Percentiles rank a stretch among this genome's conserved stretches.
phyloP scores from a whole-genome alignment of 2,329 filamentous ascomycete genomes.

The Metarhizium humberi region DNA sequence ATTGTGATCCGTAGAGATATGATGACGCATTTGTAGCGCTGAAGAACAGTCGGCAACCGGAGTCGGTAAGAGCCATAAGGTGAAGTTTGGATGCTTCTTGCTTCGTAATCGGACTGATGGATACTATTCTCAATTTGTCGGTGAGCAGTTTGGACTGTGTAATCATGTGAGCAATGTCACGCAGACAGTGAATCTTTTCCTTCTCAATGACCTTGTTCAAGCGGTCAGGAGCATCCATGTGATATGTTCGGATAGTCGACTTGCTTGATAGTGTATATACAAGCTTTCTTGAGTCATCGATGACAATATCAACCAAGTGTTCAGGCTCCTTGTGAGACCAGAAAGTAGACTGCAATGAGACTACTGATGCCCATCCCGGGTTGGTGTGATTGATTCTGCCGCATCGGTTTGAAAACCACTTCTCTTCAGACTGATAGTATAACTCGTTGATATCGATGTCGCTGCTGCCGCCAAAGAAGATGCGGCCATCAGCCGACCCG shows the following conservation, averaged over 20 bases:
- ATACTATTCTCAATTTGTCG: slow-evolving; percentile 63
- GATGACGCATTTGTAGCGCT: slow-evolving; percentile 76
- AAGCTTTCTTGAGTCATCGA: slow-evolving; percentile 81
- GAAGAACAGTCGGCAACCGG: slow-evolving; percentile 84
- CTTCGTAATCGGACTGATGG: slow-evolving; percentile 75
- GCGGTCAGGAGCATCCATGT: slow-evolving; percentile 61
- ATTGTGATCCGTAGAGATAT: slow-evolving; percentile 51
- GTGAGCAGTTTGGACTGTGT: slow-evolving; percentile 62
- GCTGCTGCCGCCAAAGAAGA: slow-evolving; percentile 77
- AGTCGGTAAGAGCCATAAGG: slow-evolving; percentile 82
- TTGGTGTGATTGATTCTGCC: slow-evolving; percentile 83
- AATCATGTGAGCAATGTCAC: slow-evolving; percentile 81
- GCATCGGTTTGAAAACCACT: slow-evolving; percentile 87
- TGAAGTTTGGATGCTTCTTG: slow-evolving; percentile 75
- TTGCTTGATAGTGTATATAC: slow-evolving; percentile 84
- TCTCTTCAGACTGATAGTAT: slow-evolving; percentile 93
- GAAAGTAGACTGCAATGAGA: slow-evolving; percentile 40
- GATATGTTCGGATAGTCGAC: slow-evolving; percentile 85
- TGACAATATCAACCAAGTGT: slow-evolving; percentile 65
- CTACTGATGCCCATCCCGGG: slow-evolving; percentile 58
- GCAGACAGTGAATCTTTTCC: slow-evolving; percentile 49
- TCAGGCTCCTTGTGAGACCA: slow-evolving; percentile 48
- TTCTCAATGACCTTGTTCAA: slow-evolving; percentile 58
- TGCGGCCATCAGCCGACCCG: slow-evolving; percentile 75
- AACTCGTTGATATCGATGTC: slow-evolving; percentile 90